Conservation (phyloP, 1,284 basidiomycete genomes). For the Exobasidium rhododendri region DNA sequence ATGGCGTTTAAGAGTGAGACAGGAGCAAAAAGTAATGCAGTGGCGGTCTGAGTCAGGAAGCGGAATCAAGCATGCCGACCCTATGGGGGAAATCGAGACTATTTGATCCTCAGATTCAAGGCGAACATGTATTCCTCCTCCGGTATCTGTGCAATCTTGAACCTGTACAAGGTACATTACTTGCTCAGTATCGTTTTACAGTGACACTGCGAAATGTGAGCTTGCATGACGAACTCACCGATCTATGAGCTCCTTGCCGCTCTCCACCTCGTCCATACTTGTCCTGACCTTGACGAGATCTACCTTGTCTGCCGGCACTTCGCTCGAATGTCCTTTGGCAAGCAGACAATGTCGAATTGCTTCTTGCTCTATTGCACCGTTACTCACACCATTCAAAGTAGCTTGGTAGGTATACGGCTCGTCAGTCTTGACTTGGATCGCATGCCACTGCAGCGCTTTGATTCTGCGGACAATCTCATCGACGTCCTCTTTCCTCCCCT, state of each 20-base stretch:
- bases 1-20: no score
- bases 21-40: no score
- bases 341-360: conserved; percentile 15
- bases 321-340: background rate
- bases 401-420: conserved; percentile 16
- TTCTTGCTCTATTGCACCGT: conserved; percentile 1
- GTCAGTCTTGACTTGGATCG: conserved; percentile 25
- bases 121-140: conserved; percentile 6
- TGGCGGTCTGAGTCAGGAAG: no score
- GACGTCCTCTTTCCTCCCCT: conserved; percentile 26
- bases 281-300: conserved; percentile 21
- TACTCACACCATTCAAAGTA: background rate
- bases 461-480: conserved; percentile 33
- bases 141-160: background rate
- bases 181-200: no score
- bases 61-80: no score
- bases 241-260: conserved; percentile 24
- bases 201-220: no score
- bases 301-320: background rate
- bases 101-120: no score
- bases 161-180: background rate
- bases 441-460: conserved; percentile 39
- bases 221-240: conserved; percentile 14
- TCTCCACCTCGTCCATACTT: conserved; percentile 28
- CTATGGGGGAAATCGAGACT: no score